Conservation (phyloP, 129 eudicot species). For the carrot (Daucus carota) region DNA sequence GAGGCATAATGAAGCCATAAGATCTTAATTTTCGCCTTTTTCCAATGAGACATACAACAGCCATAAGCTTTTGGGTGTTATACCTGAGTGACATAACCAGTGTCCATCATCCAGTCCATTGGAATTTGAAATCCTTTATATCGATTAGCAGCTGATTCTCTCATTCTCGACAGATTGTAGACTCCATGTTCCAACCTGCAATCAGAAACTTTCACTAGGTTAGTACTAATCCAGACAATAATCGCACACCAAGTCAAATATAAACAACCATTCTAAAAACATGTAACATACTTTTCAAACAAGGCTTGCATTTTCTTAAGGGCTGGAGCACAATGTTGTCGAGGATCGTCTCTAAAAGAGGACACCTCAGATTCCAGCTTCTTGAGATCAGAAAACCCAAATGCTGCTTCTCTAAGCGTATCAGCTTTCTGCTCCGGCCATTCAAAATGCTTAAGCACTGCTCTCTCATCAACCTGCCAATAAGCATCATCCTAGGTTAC, state of each 20-base stretch:
- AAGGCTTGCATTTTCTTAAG: constrained; percentile 94
- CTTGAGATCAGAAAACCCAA: constrained; percentile 79
- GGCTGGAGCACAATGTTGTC: constrained; percentile 69
- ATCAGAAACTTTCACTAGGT: not conserved
- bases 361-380: constrained; percentile 80
- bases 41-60: not conserved
- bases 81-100: constrained; percentile 84
- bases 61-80: not conserved
- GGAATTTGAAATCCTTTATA: constrained; percentile 73
- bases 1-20: not conserved
- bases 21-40: not conserved
- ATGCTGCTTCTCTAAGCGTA: constrained; percentile 96
- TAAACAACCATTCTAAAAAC: not conserved
- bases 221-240: not conserved
- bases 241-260: not conserved
- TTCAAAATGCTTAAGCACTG: constrained; percentile 87
- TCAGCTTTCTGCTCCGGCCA: constrained; percentile 97
- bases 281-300: constrained; percentile 61
- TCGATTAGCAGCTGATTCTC: constrained; percentile 80
- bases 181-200: constrained; percentile 86
- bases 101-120: constrained; percentile 79
- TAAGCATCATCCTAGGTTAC: not conserved
- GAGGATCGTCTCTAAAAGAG: constrained; percentile 60
- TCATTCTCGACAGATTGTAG: constrained; percentile 72
- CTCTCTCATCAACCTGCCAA: constrained; percentile 90